Percentiles rank a stretch among this genome's conserved stretches.
phyloP scores from a whole-genome alignment of 495 filamentous ascomycete species.

The Aspergillus hancockii region DNA sequence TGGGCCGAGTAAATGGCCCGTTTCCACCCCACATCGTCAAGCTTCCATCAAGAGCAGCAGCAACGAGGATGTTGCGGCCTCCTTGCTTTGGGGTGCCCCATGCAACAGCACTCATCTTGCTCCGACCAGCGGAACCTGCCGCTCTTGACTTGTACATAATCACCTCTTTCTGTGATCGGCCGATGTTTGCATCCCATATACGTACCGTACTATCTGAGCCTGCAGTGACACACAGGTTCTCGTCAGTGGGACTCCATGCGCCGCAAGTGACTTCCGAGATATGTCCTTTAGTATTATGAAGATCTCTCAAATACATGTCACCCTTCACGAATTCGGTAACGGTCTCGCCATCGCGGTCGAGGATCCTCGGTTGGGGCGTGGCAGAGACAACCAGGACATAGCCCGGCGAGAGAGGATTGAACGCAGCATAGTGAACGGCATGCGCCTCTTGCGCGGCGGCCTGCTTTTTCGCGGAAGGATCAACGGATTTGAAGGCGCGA shows the following conservation, averaged over 20 bases:
- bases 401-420: conserved; percentile 80
- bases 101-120: conserved; percentile 87
- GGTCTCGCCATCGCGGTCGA: conserved; percentile 84
- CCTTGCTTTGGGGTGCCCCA: conserved; percentile 84
- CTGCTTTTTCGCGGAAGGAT: conserved; percentile 75
- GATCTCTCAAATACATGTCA: conserved; percentile 96
- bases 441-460: conserved; percentile 80
- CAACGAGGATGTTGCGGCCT: conserved; percentile 74
- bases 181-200: conserved; percentile 94
- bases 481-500: conserved; percentile 87
- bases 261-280: conserved; percentile 85
- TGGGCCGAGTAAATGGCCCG: conserved; percentile 81
- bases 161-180: conserved; percentile 83
- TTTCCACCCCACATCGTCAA: conserved; percentile 90
- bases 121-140: conserved; percentile 83
- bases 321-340: conserved; percentile 89
- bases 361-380: conserved; percentile 82
- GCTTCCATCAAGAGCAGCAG: conserved; percentile 87
- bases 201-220: conserved; percentile 91
- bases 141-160: conserved; percentile 91
- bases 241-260: conserved; percentile 83
- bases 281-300: conserved; percentile 96
- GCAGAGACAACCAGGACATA: conserved; percentile 85
- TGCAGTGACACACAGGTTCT: conserved; percentile 81
- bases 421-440: conserved; percentile 79